Conservation (phyloP, 1,284 basidiomycete species). For the Marasmius oreades region DNA sequence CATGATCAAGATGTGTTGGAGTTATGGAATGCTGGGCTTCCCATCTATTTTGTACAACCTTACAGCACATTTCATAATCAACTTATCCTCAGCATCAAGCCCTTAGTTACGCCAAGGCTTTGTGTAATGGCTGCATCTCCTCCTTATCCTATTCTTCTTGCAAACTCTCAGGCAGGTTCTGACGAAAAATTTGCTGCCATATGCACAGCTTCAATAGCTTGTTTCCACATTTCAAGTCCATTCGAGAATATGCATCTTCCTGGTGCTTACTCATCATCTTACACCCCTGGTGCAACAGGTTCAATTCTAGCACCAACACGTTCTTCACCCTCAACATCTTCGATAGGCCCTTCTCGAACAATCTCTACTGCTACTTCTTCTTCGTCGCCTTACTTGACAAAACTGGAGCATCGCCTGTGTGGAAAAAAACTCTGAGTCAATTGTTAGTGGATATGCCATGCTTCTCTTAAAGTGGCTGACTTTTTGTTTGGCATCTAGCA, state of each 20-base stretch:
- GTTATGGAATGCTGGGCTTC: neutral
- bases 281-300: neutral
- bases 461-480: neutral
- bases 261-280: neutral
- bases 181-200: conserved; percentile 9
- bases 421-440: neutral
- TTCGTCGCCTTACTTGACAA: neutral
- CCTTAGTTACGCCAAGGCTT: neutral
- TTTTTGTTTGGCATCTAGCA: neutral
- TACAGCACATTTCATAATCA: neutral
- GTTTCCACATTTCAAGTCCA: neutral
- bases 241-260: conserved; percentile 7
- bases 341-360: neutral
- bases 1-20: neutral
- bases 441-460: neutral
- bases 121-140: neutral
- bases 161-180: conserved; percentile 3
- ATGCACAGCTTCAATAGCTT: neutral
- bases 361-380: neutral
- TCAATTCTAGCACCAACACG: neutral
- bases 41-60: conserved; percentile 1
- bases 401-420: neutral
- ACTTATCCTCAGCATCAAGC: neutral
- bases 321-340: neutral
- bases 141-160: conserved; percentile 2